Evolutionary conservation across 306 rosid species (phyloP), one percentile per base, ranked within the genome.

Genomic region (Pterocarpus macrocarpus): DNA sequence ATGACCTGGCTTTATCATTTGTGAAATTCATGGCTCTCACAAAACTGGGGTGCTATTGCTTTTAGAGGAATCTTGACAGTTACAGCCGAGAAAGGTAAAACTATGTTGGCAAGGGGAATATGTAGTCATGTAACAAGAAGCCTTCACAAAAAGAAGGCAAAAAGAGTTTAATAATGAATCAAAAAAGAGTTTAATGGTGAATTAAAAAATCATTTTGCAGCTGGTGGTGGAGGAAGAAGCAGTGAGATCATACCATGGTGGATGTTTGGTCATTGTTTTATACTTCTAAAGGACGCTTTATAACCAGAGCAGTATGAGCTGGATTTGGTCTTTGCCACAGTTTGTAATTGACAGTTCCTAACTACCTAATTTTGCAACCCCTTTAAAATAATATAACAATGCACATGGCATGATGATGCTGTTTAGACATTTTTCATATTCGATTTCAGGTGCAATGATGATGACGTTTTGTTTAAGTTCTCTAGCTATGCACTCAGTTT

Each of bases 381-480:
- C 64, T 50, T 82, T 77, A 71, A 77, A 81, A 55, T 64, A 79
- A 65, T 83, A 82, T 50, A 80, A 84, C 75, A 62, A 81, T 88
- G 76, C 65, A 45, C 66, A 49, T 64, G 77, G 85, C 82, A 84
- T 81, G 74, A 83, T 83, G 76, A 81, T 89, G 64, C 72, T 47
- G 71, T 77, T 66, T 65, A 43, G 64, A 64, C 72, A 32, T 53
- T 49, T 63, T 52, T 7, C 30, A 75, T 77, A 50, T 69, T 57
- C 62, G 22, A 81, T 84, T 79, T 69, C 22, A 59, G 44, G 71
- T 80, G 71, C 62, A 81, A 69, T 66, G 80, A 84, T 71, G 75
- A 73, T 84, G 79, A 80, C 90, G 55, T 86, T 65, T 50, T 57
- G 73, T 66, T 84, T 38, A 78, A 64, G 72, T 13, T 63, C 79